phyloP scores from a whole-genome alignment of 306 rosid species.

The Dryas alaskensis region DNA sequence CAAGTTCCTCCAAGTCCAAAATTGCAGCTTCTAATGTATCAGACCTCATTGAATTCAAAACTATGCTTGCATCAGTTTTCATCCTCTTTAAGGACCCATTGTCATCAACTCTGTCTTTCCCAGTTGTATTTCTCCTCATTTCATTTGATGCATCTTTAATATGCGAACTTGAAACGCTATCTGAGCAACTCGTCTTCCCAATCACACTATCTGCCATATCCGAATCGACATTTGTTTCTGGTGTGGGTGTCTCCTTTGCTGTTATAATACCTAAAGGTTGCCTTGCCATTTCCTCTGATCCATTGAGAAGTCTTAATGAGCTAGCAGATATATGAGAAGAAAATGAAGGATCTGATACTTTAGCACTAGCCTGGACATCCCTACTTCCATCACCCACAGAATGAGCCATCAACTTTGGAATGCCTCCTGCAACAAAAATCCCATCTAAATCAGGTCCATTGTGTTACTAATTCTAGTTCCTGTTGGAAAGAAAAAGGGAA shows the following conservation, averaged over 20 bases:
- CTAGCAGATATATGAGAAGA: conserved; percentile 23
- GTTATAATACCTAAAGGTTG: conserved; percentile 5
- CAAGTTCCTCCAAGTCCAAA: conserved; percentile 79
- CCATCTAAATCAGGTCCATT: not conserved
- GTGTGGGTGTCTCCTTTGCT: conserved; percentile 16
- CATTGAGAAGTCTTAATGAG: conserved; percentile 7
- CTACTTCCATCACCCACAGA: conserved; percentile 23
- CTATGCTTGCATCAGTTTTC: conserved; percentile 30
- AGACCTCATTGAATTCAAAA: conserved; percentile 43
- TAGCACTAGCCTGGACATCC: conserved; percentile 27
- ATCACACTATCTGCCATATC: conserved; percentile 14
- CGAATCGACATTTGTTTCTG: conserved; percentile 19
- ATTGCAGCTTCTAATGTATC: conserved; percentile 56
- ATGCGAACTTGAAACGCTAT: conserved; percentile 26
- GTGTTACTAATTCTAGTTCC: not conserved
- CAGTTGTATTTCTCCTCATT: conserved; percentile 20
- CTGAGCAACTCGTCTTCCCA: conserved; percentile 31
- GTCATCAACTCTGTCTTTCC: conserved; percentile 18
- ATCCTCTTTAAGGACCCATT: conserved; percentile 39
- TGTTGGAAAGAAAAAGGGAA: not conserved
- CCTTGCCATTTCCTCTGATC: conserved; percentile 15
- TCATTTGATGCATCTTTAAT: conserved; percentile 26
- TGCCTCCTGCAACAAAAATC: conserved; percentile 17
- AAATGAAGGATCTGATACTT: conserved; percentile 23
- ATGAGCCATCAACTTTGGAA: conserved; percentile 9